Evolutionary conservation across 73 alveolate species (phyloP).

Genomic region (Paramecium sexaurelia): DNA sequence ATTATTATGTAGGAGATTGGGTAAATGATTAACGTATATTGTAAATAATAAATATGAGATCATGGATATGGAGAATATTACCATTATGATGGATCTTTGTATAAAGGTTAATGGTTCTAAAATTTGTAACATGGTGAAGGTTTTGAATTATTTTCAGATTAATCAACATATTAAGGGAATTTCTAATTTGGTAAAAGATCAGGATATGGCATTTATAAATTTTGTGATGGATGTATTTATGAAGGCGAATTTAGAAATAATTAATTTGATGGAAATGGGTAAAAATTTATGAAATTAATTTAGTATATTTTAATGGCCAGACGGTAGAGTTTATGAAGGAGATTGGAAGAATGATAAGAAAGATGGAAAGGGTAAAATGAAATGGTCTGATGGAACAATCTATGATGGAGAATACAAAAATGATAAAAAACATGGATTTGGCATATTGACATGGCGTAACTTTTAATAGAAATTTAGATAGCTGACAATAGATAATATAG

Average conservation of each 20-base stretch:
- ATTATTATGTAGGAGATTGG: conserved; percentile 45
- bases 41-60: neutral
- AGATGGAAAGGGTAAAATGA: conserved; percentile 79
- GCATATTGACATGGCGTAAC: conserved; percentile 69
- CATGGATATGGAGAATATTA: conserved; percentile 70
- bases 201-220: conserved; percentile 79
- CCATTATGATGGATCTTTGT: conserved; percentile 4
- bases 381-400: conserved; percentile 69
- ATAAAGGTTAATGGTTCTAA: conserved; percentile 62
- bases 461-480: neutral
- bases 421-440: conserved; percentile 74
- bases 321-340: conserved; percentile 84
- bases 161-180: neutral
- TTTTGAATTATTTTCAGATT: neutral
- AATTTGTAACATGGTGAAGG: conserved; percentile 14
- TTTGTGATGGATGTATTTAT: conserved; percentile 70
- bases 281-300: neutral
- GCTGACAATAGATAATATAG: neutral
- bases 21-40: conserved; percentile 7
- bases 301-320: conserved; percentile 59
- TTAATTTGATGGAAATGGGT: conserved; percentile 79
- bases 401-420: conserved; percentile 71
- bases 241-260: conserved; percentile 70
- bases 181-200: conserved; percentile 69
- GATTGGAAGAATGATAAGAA: conserved; percentile 77